Conservation (phyloP, 805 yeast genomes). For the Maudiozyma serrabonitensis region DNA sequence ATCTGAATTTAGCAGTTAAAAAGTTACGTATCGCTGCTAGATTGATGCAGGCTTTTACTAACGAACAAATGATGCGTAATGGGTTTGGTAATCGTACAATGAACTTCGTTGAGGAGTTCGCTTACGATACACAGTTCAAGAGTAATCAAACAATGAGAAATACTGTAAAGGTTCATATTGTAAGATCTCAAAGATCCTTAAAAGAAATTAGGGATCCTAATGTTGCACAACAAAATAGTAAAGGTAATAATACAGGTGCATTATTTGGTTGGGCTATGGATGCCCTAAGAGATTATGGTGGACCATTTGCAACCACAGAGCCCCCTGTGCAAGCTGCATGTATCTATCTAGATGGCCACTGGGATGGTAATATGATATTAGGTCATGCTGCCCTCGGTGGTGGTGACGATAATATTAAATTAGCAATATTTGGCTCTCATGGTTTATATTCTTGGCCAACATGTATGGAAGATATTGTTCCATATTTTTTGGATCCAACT, state of each 20-base stretch:
- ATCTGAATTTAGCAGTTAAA: slow-evolving; percentile 56
- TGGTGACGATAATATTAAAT: slow-evolving; percentile 53
- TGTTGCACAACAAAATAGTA: slow-evolving; percentile 74
- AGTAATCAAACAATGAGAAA: slow-evolving; percentile 35
- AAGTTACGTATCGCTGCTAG: slow-evolving; percentile 77
- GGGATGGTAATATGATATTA: slow-evolving; percentile 54
- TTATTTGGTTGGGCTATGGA: slow-evolving; percentile 72
- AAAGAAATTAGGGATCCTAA: slow-evolving; percentile 68
- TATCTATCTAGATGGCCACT: slow-evolving; percentile 73
- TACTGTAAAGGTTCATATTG: slow-evolving; percentile 69
- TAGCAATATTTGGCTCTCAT: slow-evolving; percentile 93
- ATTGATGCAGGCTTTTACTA: slow-evolving; percentile 84
- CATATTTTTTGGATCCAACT: slow-evolving; percentile 66
- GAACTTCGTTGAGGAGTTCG: slow-evolving; percentile 59
- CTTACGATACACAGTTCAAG: slow-evolving; percentile 41
- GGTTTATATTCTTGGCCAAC: slow-evolving; percentile 90
- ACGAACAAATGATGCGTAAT: slow-evolving; percentile 73
- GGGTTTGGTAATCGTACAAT: slow-evolving; percentile 76
- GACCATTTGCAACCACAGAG: slow-evolving; percentile 37
- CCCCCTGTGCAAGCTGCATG: slow-evolving; percentile 74
- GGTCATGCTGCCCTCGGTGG: slow-evolving; percentile 97
- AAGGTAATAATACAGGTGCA: slow-evolving; percentile 66
- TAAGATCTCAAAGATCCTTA: slow-evolving; percentile 56
- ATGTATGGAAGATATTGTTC: slow-evolving; percentile 59
- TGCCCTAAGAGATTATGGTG: slow-evolving; percentile 49